Evolutionary conservation across 169 alveolate genomes (phyloP), one percentile per base, ranked within the genome.

Genomic region (Cryptosporidium ubiquitum): DNA sequence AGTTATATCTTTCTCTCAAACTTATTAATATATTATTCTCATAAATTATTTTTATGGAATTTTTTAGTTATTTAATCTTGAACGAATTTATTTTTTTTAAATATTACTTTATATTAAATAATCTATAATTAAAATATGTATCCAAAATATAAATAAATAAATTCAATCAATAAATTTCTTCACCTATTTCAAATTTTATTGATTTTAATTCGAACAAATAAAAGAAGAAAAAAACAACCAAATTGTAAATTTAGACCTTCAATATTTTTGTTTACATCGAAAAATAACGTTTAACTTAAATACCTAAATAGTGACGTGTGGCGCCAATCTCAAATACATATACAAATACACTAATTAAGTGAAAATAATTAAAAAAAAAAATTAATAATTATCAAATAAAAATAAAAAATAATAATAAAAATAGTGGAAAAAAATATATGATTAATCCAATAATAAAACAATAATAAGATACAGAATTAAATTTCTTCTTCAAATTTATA

Each of bases 401-500:
- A 12, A 44, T 42, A 12, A 10, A 44, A 44, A 1, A 3, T 40
- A 40, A 42, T 4, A 42, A 42, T 4, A 42, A 42, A 42, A 42
- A 42, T 7, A 44, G 14, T 1, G n/a, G 14, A 44, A 44, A 44
- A 44, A 44, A 14, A 44, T 44, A 18, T 14, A 44, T 44, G 12
- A 44, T 44, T 44, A 16, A 0, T 14, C 16, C 16, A 44, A 44
- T 14, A 44, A 12, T 10, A 12, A 18, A 57, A 58, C 23, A 20
- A 44, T 44, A 44, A 44, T 44, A 6, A 3, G 2, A 18, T 51
- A n/a, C 14, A 14, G 7, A 29, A 18, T 39, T 44, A 79, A 14
- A 79, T 79, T 52, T 79, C 89, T 37, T 79, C 89, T 29, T 60
- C 74, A 52, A 79, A 79, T 79, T 79, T 58, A 61, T 35, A 40